Conservation (phyloP, 2,329 filamentous ascomycete genomes). For the Fusarium sp. region DNA sequence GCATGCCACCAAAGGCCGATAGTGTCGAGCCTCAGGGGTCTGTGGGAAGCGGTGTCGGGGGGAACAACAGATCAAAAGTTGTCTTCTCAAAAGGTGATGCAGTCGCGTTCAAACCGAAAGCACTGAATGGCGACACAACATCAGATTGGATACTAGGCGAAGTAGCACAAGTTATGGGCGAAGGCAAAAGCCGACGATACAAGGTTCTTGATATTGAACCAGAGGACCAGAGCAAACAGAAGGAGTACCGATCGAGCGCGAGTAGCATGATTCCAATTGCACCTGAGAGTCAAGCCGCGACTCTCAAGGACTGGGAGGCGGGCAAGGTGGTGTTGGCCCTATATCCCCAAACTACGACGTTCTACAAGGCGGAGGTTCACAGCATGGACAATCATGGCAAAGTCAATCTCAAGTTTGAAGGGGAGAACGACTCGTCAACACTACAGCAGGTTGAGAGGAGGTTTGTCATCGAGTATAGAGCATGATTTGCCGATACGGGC, state of each 20-base stretch:
- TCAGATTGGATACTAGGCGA: constrained; percentile 81
- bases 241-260: constrained; percentile 78
- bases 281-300: constrained; percentile 61
- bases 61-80: constrained; percentile 62
- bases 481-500: constrained; percentile 35
- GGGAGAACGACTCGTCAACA: constrained; percentile 79
- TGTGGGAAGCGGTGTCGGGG: constrained; percentile 51
- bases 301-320: constrained; percentile 70
- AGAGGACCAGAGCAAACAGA: constrained; percentile 75
- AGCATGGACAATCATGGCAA: constrained; percentile 70
- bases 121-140: constrained; percentile 59
- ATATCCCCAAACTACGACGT: constrained; percentile 87
- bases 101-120: constrained; percentile 75
- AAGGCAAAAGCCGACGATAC: constrained; percentile 82
- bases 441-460: constrained; percentile 81
- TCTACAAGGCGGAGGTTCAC: constrained; percentile 87
- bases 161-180: constrained; percentile 80
- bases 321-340: constrained; percentile 81
- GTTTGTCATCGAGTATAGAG: constrained; percentile 80
- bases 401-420: constrained; percentile 81
- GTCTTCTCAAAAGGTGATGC: constrained; percentile 73
- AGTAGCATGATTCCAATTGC: constrained; percentile 84
- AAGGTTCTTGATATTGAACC: constrained; percentile 85
- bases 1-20: constrained; percentile 67
- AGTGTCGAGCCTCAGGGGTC: constrained; percentile 67